Evolutionary conservation across 2,329 filamentous ascomycete species (phyloP).

Genomic region (Cladosporium sphaerospermum): DNA sequence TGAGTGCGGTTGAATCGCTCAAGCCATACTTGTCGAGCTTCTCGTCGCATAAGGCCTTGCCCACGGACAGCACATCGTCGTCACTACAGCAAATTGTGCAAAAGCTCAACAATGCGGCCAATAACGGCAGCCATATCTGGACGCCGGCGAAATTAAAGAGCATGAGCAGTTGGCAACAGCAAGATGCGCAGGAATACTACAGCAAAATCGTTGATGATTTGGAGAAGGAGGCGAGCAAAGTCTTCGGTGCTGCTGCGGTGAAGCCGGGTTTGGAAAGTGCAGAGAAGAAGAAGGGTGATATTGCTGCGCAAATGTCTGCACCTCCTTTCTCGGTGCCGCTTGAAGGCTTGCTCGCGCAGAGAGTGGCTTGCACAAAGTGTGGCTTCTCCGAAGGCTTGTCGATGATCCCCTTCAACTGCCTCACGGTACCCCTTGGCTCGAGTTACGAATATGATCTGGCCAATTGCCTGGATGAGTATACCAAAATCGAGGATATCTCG

Average conservation of each 20-base stretch:
- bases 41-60: background rate
- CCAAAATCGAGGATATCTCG: slow-evolving; percentile 74
- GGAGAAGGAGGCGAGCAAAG: slow-evolving; percentile 50
- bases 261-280: slow-evolving; percentile 24
- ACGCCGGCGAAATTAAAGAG: slow-evolving; percentile 75
- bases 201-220: slow-evolving; percentile 64
- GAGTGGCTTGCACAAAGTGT: slow-evolving; percentile 80
- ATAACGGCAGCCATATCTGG: slow-evolving; percentile 74
- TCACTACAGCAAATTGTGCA: slow-evolving; percentile 60
- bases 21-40: slow-evolving; percentile 53
- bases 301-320: slow-evolving; percentile 32
- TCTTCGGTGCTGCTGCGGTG: slow-evolving; percentile 11
- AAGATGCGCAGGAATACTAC: slow-evolving; percentile 97
- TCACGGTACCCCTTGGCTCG: slow-evolving; percentile 74
- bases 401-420: slow-evolving; percentile 87
- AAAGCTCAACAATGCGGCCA: slow-evolving; percentile 62
- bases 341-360: slow-evolving; percentile 80
- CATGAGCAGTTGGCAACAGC: slow-evolving; percentile 92
- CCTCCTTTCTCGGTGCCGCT: slow-evolving; percentile 57
- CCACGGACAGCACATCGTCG: slow-evolving; percentile 21
- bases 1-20: slow-evolving; percentile 69
- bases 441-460: slow-evolving; percentile 63
- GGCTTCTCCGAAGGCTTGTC: slow-evolving; percentile 82
- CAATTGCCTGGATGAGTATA: slow-evolving; percentile 78
- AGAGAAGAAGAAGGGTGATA: slow-evolving; percentile 14